Percentiles rank a stretch among this genome's conserved stretches.
phyloP scores from a whole-genome alignment of 2,329 filamentous ascomycete species.

The Aspergillus arachidicola region DNA sequence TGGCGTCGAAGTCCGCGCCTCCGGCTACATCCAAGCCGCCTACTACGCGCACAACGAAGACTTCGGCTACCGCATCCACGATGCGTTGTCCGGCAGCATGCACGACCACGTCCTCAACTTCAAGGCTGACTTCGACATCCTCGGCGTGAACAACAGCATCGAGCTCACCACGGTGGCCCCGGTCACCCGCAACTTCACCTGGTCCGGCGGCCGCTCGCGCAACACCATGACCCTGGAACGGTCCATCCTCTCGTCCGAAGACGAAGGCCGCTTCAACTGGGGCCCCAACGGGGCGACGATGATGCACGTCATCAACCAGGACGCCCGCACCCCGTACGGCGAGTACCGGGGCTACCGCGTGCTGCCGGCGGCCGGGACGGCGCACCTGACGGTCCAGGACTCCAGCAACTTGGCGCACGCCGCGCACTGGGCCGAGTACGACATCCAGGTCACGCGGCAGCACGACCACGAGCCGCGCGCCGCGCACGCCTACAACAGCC shows the following conservation, averaged over 20 bases:
- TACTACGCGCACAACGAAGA: slow-evolving; percentile 12
- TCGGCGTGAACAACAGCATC: slow-evolving; percentile 14
- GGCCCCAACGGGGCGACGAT: too few relatives aligned
- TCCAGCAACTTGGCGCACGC: neutral
- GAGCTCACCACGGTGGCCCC: slow-evolving; percentile 15
- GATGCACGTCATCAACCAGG: too few relatives aligned
- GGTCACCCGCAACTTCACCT: slow-evolving; percentile 14
- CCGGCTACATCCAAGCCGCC: too few relatives aligned
- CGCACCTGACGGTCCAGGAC: too few relatives aligned
- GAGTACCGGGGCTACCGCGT: too few relatives aligned
- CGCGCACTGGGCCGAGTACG: slow-evolving; percentile 17
- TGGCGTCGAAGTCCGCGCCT: too few relatives aligned
- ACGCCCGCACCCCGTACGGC: too few relatives aligned
- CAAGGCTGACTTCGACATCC: slow-evolving; percentile 21
- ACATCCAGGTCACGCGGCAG: slow-evolving; percentile 15
- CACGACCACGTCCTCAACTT: slow-evolving; percentile 21
- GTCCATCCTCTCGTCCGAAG: too few relatives aligned
- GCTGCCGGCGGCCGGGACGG: too few relatives aligned
- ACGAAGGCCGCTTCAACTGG: too few relatives aligned
- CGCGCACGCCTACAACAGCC: slow-evolving; percentile 9
- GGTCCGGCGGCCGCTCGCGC: slow-evolving; percentile 5
- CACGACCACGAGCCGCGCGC: neutral
- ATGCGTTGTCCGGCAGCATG: slow-evolving; percentile 18
- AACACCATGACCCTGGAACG: too few relatives aligned
- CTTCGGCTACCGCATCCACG: slow-evolving; percentile 19